Evolutionary conservation across 164 flowering plant genomes (phyloP), one percentile per base, ranked within the genome.

Genomic region (Houttuynia cordata): DNA sequence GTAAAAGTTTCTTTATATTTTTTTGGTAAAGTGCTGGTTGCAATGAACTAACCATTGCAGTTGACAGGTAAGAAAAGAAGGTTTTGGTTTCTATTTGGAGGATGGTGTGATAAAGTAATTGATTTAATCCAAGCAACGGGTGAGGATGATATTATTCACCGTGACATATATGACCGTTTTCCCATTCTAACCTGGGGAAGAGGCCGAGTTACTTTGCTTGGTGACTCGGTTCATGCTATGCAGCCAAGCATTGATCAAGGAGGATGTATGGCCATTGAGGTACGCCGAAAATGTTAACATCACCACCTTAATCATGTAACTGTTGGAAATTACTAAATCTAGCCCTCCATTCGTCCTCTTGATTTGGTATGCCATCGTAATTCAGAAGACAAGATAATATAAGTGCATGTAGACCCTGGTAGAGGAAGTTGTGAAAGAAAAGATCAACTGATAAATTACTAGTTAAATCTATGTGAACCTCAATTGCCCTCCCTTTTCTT

Each of bases 191-290:
- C 78, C 14, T 93, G 99, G 99, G 97, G 99, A 63, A 84, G 68
- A 75, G 99, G 96, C 53, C 95, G 88, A 71, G 95, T 93, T 57
- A 88, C 97, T 53, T 76, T 90, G 80, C 88, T 93, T 56, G 99
- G 99, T 55, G 99, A 93, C 66, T 88, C 97, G 7, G 73, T 93
- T 64, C 99, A 93, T 81, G 99, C 99, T 42, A 93, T 93, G 99
- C 98, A 93, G 79, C 99, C 99, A 62, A 93, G 90, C 68, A 57
- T 93, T 83, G 99, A 97, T 53, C 99, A 93, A 83, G 99, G 97
- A n/a, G 99, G 99, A 30, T 88, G 99, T 77, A 93, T 93, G 99
- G 99, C 99, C 55, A 90, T 93, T 80, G 99, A 90, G 95, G 98
- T 92, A 79, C 18, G 57, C 39, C 30, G 41, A 21, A 39, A 41